Conservation (phyloP, 371 early-diverging fungal genomes). For the Dichotomocladium elegans region DNA sequence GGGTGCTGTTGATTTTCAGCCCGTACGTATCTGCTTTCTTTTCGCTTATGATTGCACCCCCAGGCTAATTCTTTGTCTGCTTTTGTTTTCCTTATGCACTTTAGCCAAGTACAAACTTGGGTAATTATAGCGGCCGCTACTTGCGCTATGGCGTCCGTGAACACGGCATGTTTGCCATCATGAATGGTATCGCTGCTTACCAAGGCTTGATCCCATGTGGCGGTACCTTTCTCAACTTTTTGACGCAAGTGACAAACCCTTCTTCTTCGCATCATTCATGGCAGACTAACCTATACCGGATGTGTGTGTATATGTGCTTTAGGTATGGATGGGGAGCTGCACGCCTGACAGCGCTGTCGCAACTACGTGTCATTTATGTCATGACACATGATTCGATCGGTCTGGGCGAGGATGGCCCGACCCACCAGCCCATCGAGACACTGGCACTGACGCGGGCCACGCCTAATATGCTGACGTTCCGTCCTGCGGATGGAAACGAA, state of each 20-base stretch:
- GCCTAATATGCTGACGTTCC: conserved; percentile 86
- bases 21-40: conserved; percentile 20
- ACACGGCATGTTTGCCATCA: conserved; percentile 97
- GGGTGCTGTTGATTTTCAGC: conserved; percentile 92
- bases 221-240: conserved; percentile 97
- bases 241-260: conserved; percentile 54
- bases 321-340: conserved; percentile 79
- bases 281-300: not conserved
- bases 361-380: conserved; percentile 88
- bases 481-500: conserved; percentile 98
- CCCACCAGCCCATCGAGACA: conserved; percentile 99
- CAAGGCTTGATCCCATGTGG: conserved; percentile 90
- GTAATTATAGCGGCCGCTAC: conserved; percentile 87
- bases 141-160: conserved; percentile 98
- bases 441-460: conserved; percentile 91
- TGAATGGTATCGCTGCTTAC: conserved; percentile 94
- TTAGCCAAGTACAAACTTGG: conserved; percentile 60
- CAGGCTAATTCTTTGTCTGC: not conserved
- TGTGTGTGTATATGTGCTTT: conserved; percentile 59
- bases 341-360: conserved; percentile 88
- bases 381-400: conserved; percentile 99
- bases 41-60: not conserved
- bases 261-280: not conserved
- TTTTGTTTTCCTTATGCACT: not conserved
- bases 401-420: conserved; percentile 98